Percentiles rank a stretch among this genome's conserved stretches.
phyloP scores from a whole-genome alignment of 345 rosid genomes.

The Rhizophora apiculata region DNA sequence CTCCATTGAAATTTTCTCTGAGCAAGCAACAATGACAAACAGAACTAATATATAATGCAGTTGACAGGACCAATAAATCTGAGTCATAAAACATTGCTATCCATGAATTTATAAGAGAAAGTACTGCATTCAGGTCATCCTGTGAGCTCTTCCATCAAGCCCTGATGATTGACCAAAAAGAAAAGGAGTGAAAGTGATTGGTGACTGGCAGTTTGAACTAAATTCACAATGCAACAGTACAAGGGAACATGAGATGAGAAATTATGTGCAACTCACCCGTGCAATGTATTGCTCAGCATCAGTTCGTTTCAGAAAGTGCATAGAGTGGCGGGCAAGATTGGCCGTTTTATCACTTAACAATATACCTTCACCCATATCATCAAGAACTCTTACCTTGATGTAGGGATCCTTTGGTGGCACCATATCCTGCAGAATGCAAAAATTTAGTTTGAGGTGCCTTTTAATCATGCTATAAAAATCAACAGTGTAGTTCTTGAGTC shows the following conservation, averaged over 20 bases:
- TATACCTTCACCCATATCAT: slow-evolving; percentile 73
- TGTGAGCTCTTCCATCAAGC: slow-evolving; percentile 82
- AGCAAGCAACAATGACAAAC: too few species aligned
- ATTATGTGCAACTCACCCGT: slow-evolving; percentile 52
- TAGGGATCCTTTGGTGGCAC: slow-evolving; percentile 98
- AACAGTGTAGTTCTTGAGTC: too few species aligned
- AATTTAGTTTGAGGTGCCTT: neutral
- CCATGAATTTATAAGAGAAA: too few species aligned
- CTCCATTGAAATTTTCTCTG: too few species aligned
- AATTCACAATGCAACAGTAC: neutral
- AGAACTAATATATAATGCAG: neutral
- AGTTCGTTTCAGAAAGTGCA: slow-evolving; percentile 91
- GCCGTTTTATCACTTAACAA: slow-evolving; percentile 67
- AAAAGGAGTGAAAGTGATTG: neutral
- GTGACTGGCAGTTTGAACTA: neutral
- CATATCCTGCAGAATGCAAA: slow-evolving; percentile 56
- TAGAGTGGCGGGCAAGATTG: slow-evolving; percentile 72
- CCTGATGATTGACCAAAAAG: slow-evolving; percentile 43
- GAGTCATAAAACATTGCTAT: neutral
- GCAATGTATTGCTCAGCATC: slow-evolving; percentile 87
- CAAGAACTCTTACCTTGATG: slow-evolving; percentile 80
- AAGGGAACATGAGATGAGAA: neutral
- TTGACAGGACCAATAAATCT: neutral
- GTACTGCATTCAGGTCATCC: slow-evolving; percentile 30
- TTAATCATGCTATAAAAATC: too few species aligned